Evolutionary conservation across 129 eudicot genomes (phyloP).

Genomic region (Ambrosia trifida): DNA sequence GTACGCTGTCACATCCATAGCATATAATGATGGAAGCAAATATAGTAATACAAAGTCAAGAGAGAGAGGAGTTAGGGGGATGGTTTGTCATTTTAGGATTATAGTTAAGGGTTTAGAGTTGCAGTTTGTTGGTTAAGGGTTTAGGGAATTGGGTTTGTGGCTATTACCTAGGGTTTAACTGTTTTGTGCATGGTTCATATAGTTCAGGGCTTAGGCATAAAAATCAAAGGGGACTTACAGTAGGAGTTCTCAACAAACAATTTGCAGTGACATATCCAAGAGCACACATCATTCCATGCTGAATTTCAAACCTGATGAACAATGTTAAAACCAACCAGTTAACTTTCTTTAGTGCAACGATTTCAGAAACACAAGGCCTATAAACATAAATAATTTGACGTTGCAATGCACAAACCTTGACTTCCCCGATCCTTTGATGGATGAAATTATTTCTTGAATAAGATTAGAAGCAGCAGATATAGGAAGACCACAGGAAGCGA

Average conservation of each 20-base stretch:
- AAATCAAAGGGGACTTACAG: conserved; percentile 49
- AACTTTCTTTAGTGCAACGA: conserved; percentile 5
- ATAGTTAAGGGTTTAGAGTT: neutral
- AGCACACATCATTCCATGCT: conserved; percentile 81
- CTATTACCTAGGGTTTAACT: neutral
- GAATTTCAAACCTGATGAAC: conserved; percentile 69
- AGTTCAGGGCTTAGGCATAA: conserved; percentile 9
- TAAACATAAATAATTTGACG: neutral
- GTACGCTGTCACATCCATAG: conserved; percentile 20
- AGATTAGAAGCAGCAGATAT: conserved; percentile 69
- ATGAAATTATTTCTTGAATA: conserved; percentile 54
- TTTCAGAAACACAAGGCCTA: neutral
- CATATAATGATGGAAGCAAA: neutral
- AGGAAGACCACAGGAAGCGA: conserved; percentile 80
- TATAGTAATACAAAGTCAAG: neutral
- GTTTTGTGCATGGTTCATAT: neutral
- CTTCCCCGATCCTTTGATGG: conserved; percentile 52
- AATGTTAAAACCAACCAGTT: conserved; percentile 20
- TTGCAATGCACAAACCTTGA: conserved; percentile 49
- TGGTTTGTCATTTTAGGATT: neutral
- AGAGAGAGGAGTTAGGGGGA: neutral
- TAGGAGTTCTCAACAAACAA: conserved; percentile 60
- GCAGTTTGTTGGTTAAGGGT: neutral
- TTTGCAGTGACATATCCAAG: conserved; percentile 90
- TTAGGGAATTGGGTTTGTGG: neutral